Evolutionary conservation across 352 stramenopile genomes (phyloP), one percentile per base, ranked within the genome.

Genomic region (Pythium graminicola): DNA sequence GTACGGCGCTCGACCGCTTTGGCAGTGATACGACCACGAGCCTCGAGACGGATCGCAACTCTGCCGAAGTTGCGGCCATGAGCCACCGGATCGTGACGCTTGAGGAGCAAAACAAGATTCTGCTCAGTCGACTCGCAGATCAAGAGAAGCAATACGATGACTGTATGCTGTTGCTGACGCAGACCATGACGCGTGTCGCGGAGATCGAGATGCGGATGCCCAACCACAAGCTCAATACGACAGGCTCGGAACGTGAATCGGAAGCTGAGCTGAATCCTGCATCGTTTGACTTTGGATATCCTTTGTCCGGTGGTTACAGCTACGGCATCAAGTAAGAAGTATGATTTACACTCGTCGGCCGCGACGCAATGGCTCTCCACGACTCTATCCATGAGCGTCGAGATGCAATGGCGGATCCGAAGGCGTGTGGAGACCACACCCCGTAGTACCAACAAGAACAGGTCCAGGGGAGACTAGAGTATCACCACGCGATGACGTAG

Each of bases 111-210:
- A 93, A 93, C 73, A 81, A 84, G 46, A 58, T 77, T 36, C 60
- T 93, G 8, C 64, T 86, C 50, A 84, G 63, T 13, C 78, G 80
- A 19, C 65, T 90, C 33, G 63, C 64, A 0, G 74, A 89, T 35
- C 80, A 91, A 62, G 77, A 93, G 68, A 86, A 84, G 39, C 82
- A 93, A 58, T 89, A 93, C 66, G 81, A 86, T 45, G 77, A 93
- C 54, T 81, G 79, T 20, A 93, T 91, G 82, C 64, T 93, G 57
- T 57, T 93, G 54, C 66, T 93, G 19, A 89, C 78, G 9, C 81
- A 86, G 48, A 93, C 82, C 32, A 89, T 93, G 79, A 90, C 82
- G 23, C 77, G 82, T 45, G 73, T 93, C 26, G 80, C 80, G 7
- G 77, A 93, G 59, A 81, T 93, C 62, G 82, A 93, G 63, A 82